These are phyloP conservation scores for Anthostomella pinea DNA, from an alignment of 2,329 filamentous ascomycete genomes.

Conservation along the genomic window DNA sequence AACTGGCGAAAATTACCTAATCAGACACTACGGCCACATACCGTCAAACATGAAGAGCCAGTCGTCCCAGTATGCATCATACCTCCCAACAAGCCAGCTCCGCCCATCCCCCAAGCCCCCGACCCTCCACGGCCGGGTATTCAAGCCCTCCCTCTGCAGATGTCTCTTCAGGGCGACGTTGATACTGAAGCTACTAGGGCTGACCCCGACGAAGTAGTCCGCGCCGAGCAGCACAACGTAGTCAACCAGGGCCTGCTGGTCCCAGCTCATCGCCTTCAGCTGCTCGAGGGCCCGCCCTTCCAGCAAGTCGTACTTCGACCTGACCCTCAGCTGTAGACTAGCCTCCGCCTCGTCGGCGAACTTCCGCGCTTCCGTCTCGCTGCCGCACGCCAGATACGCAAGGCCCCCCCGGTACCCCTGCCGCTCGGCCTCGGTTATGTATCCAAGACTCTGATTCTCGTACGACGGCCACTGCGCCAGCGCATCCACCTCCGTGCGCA, in stretches of 20 bases:
- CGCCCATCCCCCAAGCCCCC: constrained; percentile 37
- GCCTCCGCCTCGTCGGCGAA: constrained; percentile 32
- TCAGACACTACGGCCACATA: constrained; percentile 37
- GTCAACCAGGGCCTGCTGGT: constrained; percentile 43
- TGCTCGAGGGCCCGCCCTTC: constrained; percentile 20
- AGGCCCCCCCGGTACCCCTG: constrained; percentile 31
- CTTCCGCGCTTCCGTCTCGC: constrained; percentile 36
- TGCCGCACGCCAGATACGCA: constrained; percentile 44
- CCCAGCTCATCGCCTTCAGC: constrained; percentile 38
- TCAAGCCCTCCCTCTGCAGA: constrained; percentile 35
- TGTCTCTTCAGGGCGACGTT: constrained; percentile 45
- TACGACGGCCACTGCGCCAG: constrained; percentile 42
- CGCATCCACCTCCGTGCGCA: constrained; percentile 45
- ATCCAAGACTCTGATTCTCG: constrained; percentile 38
- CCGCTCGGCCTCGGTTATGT: constrained; percentile 33
- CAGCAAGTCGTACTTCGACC: constrained; percentile 38
- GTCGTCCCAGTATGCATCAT: constrained; percentile 44
- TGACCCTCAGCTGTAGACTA: constrained; percentile 28
- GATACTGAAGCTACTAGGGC: constrained; percentile 47
- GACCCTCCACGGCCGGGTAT: constrained; percentile 41
- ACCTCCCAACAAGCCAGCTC: constrained; percentile 41
- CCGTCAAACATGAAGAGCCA: constrained; percentile 49
- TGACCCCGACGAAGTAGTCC: constrained; percentile 42
- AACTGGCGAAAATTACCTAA: no score
- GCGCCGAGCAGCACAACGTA: constrained; percentile 37